These are phyloP conservation scores for Fusarium sp. DNA, from an alignment of 2,329 filamentous ascomycete genomes.

Conservation along the genomic window DNA sequence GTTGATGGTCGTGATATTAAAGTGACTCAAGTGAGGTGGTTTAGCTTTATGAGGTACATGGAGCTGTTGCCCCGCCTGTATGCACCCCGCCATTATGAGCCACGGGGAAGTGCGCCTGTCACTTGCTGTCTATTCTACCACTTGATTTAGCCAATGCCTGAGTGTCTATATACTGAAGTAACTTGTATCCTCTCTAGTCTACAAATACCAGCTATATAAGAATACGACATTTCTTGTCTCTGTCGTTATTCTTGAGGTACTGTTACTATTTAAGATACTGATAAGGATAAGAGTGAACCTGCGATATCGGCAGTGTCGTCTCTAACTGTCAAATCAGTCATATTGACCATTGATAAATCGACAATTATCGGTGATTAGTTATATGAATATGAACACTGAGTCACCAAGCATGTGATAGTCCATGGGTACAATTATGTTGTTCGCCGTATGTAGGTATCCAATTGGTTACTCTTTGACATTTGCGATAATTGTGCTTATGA, in stretches of 20 bases:
- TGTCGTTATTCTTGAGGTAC: neutral
- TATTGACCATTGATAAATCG: neutral
- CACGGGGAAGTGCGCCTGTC: neutral
- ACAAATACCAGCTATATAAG: neutral
- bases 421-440: neutral
- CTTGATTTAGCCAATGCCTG: neutral
- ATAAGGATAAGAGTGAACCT: neutral
- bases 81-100: slow-evolving; percentile 41
- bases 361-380: neutral
- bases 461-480: neutral
- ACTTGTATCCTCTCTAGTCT: neutral
- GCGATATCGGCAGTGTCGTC: slow-evolving; percentile 18
- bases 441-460: neutral
- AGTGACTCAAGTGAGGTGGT: slow-evolving; percentile 29
- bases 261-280: neutral
- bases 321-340: neutral
- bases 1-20: slow-evolving; percentile 5
- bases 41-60: slow-evolving; percentile 1
- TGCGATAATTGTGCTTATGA: neutral
- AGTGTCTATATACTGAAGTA: neutral
- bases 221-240: fast-evolving
- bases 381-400: neutral
- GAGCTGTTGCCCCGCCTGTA: slow-evolving; percentile 32
- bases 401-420: neutral
- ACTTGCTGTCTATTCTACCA: neutral